phyloP scores from a whole-genome alignment of 176 grass and related monocot species.

The Musa itinerans region DNA sequence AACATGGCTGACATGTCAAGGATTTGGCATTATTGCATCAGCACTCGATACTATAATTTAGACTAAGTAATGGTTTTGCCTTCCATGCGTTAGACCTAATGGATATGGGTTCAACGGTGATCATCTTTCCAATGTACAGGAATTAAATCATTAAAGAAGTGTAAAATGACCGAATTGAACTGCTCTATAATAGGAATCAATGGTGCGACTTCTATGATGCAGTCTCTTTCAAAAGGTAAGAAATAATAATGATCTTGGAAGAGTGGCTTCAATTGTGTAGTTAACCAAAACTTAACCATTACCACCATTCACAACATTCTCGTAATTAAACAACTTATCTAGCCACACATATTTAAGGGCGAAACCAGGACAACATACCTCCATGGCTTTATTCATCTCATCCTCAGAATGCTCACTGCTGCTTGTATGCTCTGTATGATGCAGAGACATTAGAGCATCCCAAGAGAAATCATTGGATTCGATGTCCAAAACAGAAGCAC shows the following conservation, averaged over 20 bases:
- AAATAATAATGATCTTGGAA: background rate
- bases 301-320: background rate
- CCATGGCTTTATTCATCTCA: slow-evolving; percentile 70
- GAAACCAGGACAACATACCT: slow-evolving; percentile 43
- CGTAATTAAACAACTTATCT: background rate
- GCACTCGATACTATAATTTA: too few species aligned
- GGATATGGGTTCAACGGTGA: too few species aligned
- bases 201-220: background rate
- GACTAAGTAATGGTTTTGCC: too few species aligned
- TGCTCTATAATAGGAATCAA: background rate
- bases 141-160: too few species aligned
- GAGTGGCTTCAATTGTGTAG: background rate
- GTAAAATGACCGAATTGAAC: background rate
- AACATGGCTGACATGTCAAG: too few species aligned
- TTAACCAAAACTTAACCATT: background rate
- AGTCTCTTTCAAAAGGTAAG: background rate
- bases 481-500: slow-evolving; percentile 50
- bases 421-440: slow-evolving; percentile 83
- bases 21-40: too few species aligned
- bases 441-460: slow-evolving; percentile 65
- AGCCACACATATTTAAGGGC: background rate
- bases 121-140: too few species aligned
- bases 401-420: slow-evolving; percentile 75
- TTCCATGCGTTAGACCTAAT: too few species aligned
- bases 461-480: slow-evolving; percentile 72